Evolutionary conservation across 495 filamentous ascomycete genomes (phyloP).

Genomic region (Glonium stellatum): DNA sequence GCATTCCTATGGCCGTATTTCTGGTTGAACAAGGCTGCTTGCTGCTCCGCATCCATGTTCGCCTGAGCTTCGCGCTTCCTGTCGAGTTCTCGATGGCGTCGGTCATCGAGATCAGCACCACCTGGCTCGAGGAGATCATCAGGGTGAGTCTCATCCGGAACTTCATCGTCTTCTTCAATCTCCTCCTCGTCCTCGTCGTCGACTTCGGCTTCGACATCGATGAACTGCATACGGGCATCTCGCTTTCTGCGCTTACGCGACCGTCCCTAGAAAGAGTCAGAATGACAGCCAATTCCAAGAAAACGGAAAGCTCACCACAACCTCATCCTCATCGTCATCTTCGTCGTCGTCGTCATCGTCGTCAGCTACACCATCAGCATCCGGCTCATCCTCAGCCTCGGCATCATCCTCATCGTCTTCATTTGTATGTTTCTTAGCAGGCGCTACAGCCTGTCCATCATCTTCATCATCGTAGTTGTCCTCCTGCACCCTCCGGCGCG

Average conservation of each 20-base stretch:
- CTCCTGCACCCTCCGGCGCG: slow-evolving; percentile 12
- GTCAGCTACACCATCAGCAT: slow-evolving; percentile 27
- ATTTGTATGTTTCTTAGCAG: slow-evolving; percentile 36
- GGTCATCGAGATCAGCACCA: slow-evolving; percentile 76
- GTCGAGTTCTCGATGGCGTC: slow-evolving; percentile 90
- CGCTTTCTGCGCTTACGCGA: slow-evolving; percentile 68
- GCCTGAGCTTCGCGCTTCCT: slow-evolving; percentile 76
- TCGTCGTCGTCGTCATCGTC: slow-evolving; percentile 33
- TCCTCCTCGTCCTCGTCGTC: slow-evolving; percentile 88
- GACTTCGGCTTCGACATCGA: slow-evolving; percentile 95
- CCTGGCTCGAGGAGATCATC: slow-evolving; percentile 82
- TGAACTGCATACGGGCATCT: slow-evolving; percentile 67
- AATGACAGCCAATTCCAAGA: not conserved
- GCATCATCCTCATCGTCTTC: slow-evolving; percentile 36
- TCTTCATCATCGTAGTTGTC: slow-evolving; percentile 50
- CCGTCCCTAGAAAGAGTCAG: slow-evolving; percentile 48
- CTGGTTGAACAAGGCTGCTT: slow-evolving; percentile 76
- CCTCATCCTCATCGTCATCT: slow-evolving; percentile 32
- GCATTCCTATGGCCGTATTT: slow-evolving; percentile 64
- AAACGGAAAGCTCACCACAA: slow-evolving; percentile 5
- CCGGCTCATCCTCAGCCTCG: slow-evolving; percentile 31
- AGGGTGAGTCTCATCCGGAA: slow-evolving; percentile 82
- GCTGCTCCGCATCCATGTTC: slow-evolving; percentile 85
- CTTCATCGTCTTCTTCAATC: slow-evolving; percentile 73
- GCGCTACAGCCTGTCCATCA: slow-evolving; percentile 22